Base-by-base conservation (phyloP, 2,329 filamentous ascomycete species). In the Zasmidium angulare region DNA sequence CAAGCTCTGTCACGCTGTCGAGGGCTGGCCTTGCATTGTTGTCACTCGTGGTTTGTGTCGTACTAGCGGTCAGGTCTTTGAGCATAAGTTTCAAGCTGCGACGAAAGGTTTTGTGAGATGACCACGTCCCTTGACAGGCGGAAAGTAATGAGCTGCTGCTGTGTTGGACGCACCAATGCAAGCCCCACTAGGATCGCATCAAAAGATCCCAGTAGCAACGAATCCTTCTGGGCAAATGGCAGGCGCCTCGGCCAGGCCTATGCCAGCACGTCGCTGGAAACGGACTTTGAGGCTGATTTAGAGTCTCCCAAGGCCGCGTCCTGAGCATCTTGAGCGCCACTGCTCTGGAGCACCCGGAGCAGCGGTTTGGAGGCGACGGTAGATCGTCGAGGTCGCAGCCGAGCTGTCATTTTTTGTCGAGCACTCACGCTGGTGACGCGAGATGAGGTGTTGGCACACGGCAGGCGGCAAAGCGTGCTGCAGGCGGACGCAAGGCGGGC, bases 151-250 rank as follows among this genome's bases (percentile, higher is more conserved):
- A 29, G 6, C 26, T 6, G 51, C 43, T 58, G 56, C 43, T 3
- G 56, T 48, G 40, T 55, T 50, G 51, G 22, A 53, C 56, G 58
- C 50, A 58, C 61, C 63, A 63, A 65, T 65, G 63, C 63, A 65
- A 60, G 40, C 50, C 23, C 29, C 22, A 50, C 63, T 59, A 61
- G 60, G 59, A 63, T 63, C 17, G n/a, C 49, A 50, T 53, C 50
- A 55, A 29, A 24, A 23, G 19, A 47, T 49, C 50, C 55, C 22
- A 50, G 19, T 52, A 36, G 36, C 40, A 19, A 24, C 36, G 50
- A 50, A 56, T 46, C 46, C 31, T 31, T 24, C 19, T 50, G 52
- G 48, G 36, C 59, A 46, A 55, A 59, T 55, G 40, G 47, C 43
- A 56, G 49, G 26, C 26, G 46, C 46, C 4, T 17, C 55, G 57